These are phyloP conservation scores for Claviceps spartinae DNA, from an alignment of 2,329 filamentous ascomycete genomes.

Conservation along the genomic window DNA sequence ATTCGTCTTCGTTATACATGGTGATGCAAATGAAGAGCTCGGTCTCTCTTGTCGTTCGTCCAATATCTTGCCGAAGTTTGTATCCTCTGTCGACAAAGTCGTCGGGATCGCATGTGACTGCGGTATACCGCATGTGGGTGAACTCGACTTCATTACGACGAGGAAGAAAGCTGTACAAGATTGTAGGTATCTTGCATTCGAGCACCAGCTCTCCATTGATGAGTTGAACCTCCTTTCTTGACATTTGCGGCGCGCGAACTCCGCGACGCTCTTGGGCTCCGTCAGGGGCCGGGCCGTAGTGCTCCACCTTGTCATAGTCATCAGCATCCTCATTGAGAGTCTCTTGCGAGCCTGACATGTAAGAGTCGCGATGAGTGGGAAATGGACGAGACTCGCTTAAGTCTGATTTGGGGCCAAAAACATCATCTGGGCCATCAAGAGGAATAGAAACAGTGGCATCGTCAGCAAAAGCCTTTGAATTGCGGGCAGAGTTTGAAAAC, in stretches of 20 bases:
- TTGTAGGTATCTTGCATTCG: conserved; percentile 98
- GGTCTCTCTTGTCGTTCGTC: conserved; percentile 70
- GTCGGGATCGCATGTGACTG: conserved; percentile 94
- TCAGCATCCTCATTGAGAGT: conserved; percentile 36
- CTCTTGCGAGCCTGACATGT: conserved; percentile 37
- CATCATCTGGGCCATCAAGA: conserved; percentile 52
- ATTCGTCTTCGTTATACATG: conserved; percentile 99
- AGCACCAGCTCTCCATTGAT: conserved; percentile 97
- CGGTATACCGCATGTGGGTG: conserved; percentile 97
- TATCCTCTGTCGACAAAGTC: conserved; percentile 84
- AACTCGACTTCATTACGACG: conserved; percentile 89
- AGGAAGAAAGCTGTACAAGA: conserved; percentile 91
- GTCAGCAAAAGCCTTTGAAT: conserved; percentile 43
- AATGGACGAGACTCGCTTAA: conserved; percentile 38
- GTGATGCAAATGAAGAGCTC: conserved; percentile 95
- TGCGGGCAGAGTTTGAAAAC: conserved; percentile 47
- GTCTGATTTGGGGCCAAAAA: conserved; percentile 53
- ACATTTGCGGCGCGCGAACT: conserved; percentile 74
- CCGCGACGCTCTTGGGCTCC: conserved; percentile 80
- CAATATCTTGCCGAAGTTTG: conserved; percentile 84
- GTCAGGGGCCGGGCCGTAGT: conserved; percentile 78
- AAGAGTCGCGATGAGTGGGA: conserved; percentile 40
- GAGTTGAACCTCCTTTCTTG: conserved; percentile 84
- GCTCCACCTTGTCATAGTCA: conserved; percentile 47
- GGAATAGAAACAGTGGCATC: conserved; percentile 63